Evolutionary conservation across 306 rosid genomes (phyloP).

Genomic region (Prinsepia uniflora): DNA sequence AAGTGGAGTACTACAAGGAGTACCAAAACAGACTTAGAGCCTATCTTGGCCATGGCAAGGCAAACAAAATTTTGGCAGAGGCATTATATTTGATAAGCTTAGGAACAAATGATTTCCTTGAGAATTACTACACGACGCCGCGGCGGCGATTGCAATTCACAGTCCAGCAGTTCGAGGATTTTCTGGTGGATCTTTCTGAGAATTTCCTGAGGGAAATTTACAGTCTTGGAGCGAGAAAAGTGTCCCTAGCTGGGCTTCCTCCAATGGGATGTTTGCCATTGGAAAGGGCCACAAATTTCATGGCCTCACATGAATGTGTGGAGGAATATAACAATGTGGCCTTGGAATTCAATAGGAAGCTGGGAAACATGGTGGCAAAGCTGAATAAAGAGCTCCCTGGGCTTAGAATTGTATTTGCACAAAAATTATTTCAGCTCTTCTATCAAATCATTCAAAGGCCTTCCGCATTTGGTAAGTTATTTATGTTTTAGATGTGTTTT

Average conservation of each 20-base stretch:
- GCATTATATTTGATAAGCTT: constrained; percentile 56
- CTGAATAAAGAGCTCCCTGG: constrained; percentile 40
- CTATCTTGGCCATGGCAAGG: constrained; percentile 44
- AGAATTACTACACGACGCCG: constrained; percentile 54
- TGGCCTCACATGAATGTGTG: constrained; percentile 23
- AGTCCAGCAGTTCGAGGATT: constrained; percentile 43
- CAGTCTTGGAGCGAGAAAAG: constrained; percentile 52
- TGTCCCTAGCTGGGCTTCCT: constrained; percentile 60
- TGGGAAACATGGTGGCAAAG: constrained; percentile 23
- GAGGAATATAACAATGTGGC: constrained; percentile 41
- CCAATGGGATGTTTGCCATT: constrained; percentile 88
- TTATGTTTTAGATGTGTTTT: background rate
- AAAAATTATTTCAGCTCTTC: constrained; percentile 14
- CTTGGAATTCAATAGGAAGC: constrained; percentile 37
- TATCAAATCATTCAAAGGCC: constrained; percentile 33
- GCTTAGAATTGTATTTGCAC: constrained; percentile 18
- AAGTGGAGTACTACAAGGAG: constrained; percentile 61
- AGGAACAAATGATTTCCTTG: constrained; percentile 76
- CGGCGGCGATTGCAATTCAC: constrained; percentile 39
- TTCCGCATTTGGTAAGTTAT: constrained; percentile 35
- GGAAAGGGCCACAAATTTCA: constrained; percentile 54
- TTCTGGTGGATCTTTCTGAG: constrained; percentile 40
- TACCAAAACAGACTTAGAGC: constrained; percentile 49
- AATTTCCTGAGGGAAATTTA: constrained; percentile 47
- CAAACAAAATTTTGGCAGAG: constrained; percentile 35